Evolutionary conservation across 352 stramenopile species (phyloP), one percentile per base, ranked within the genome.

Genomic region (Phytopythium montanum): DNA sequence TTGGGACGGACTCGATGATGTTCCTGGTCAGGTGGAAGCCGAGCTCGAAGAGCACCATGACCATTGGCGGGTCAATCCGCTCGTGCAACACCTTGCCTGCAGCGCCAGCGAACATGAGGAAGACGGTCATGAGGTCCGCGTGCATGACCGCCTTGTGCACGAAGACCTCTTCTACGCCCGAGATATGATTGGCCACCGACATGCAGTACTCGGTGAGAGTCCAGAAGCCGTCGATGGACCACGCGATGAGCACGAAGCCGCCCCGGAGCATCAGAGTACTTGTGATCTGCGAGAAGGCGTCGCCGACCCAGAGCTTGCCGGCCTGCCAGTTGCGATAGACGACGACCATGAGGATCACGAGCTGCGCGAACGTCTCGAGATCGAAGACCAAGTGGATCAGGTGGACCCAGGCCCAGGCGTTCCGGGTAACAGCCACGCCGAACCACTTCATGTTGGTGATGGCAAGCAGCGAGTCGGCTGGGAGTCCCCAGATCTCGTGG

Each of bases 401-500:
- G 26, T 86, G 71, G 3, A 83, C 71, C 76, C 73, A 86, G 6
- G 69, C 66, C 73, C 76, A 86, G 25, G 71, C 77, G 49, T 86
- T 66, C 21, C 65, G 55, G 28, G 80, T 64, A 0, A 71, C 19
- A 0, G 66, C 41, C 18, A 59, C 56, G 13, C 58, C 64, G 26
- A 29, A 31, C 65, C 62, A 76, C 46, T 73, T 56, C 68, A 66
- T 76, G 26, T 36, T 48, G 0, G 59, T 62, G 54, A 85, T 62
- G 8, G 68, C 60, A 25, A 21, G 44, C 5, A 64, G 39, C 10
- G 72, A 65, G 16, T 31, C 62, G 13, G 41, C 23, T 5, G 26
- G 19, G 25, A 79, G 31, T 9, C 55, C 60, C 71, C 72, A 82
- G 3, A 72, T 31, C n/a, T 67, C 38, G 8, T 75, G 70, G 14